Evolutionary conservation across 164 flowering plant species (phyloP), one percentile per base, ranked within the genome.

Genomic region (Tetrastigma voinierianum): DNA sequence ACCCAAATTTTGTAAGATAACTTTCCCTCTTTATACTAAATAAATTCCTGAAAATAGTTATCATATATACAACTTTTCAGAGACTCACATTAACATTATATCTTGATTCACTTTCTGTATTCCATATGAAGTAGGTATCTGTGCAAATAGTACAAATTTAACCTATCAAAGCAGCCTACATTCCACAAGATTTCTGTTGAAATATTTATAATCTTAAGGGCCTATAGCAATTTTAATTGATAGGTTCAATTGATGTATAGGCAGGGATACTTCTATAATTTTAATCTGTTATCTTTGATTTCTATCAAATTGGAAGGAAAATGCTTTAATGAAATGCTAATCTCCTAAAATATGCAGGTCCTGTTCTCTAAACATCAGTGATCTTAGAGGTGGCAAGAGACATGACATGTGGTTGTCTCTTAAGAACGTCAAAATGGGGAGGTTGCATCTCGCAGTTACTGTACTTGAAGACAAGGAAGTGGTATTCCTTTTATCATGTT

Each of bases 321-420:
- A 20, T 48, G 52, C n/a, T 61, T 9, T 51, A 20, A 58, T 25
- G 40, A 32, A 32, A 32, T 32, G 5, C 11, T 0, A 67, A 16
- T 63, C 46, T 57, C 51, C 51, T 57, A 14, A 51, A 48, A 18
- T 72, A 20, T 68, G 47, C 91, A 96, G 99, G 14, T 79, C 79
- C 17, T 91, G 93, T 76, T 84, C 89, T 1, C 52, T 91, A 45
- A 81, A 81, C 72, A 76, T 96, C 57, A 72, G 51, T 70, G 84
- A 89, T 43, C 59, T 82, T 21, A 77, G 86, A 80, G 90, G 77
- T 74, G 90, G 90, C 55, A 81, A 83, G 72, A 80, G 96, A 71
- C 90, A 86, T 75, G 97, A 90, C 72, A 84, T 87, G 81, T 96
- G 99, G 99, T 60, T 93, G 74, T 76, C 98, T 72, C 93, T 96